Conservation (phyloP, 257 asterid species). For the Petunia secreta region DNA sequence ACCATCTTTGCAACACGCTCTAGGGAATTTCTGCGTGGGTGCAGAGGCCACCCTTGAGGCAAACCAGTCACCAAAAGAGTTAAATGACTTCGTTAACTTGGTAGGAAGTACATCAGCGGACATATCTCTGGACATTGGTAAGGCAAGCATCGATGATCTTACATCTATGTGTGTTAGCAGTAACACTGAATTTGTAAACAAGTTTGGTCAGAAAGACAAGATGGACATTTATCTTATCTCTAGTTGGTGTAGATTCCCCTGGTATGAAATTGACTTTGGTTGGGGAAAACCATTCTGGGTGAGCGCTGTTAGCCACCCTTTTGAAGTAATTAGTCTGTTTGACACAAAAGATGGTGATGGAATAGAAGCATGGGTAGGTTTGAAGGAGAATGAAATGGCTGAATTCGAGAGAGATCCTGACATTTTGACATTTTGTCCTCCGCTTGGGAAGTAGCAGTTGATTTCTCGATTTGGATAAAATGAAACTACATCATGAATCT, state of each 20-base stretch:
- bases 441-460: no score
- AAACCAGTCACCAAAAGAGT: background rate
- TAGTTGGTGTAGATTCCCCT: background rate
- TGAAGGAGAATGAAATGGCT: no score
- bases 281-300: no score
- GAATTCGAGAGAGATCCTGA: no score
- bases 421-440: no score
- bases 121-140: background rate
- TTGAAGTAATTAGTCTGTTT: no score
- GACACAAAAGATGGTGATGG: no score
- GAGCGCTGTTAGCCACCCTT: no score
- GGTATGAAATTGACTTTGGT: no score
- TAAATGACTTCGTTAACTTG: conserved; percentile 13
- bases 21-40: conserved; percentile 33
- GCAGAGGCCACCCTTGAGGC: background rate
- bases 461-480: no score
- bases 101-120: conserved; percentile 1
- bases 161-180: background rate
- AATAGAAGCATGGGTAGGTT: no score
- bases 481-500: no score
- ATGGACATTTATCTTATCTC: background rate
- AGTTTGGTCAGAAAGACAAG: background rate
- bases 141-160: conserved; percentile 15
- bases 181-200: background rate
- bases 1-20: conserved; percentile 28